Evolutionary conservation across 2,329 filamentous ascomycete species (phyloP), one percentile per base, ranked within the genome.

Genomic region (Domatiomyces catenatus): DNA sequence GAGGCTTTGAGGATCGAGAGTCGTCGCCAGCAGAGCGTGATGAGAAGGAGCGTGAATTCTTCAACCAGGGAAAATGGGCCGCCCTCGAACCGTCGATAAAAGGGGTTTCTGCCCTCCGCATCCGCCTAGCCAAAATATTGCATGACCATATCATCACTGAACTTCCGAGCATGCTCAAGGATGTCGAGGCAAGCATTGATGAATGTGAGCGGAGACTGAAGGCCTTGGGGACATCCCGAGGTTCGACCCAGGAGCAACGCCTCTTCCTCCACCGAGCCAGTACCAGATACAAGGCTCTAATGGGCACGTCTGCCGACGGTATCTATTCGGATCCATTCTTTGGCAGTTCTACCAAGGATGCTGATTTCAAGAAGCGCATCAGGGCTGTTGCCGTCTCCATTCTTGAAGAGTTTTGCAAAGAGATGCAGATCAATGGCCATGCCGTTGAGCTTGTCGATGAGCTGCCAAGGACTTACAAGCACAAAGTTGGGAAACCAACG

Each of bases 221-320:
- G 1, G 63, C 64, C 8, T 66, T 83, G 0, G 79, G 80, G 0
- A 63, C 66, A 1, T 65, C 71, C 62, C 24, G 47, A 52, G 22
- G 56, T 2, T 61, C 57, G 1, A 50, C 61, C 3, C 47, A 52
- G 10, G 63, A 68, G 28, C 55, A 66, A 48, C 54, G 63, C 24
- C 52, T 53, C 6, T 63, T 68, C 48, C 59, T 70, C 1, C 55
- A 68, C 3, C 56, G 57, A 7, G 64, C 72, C 17, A 66, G 67
- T 46, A 62, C 62, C 18, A 58, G 57, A 1, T 72, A 69, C 50
- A 63, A 67, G 22, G 54, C 59, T 1, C 57, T 74, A n/a, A 64
- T 63, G 2, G 56, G 56, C 2, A 60, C 68, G 20, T 68, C 67
- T 0, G 50, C 71, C n/a, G 63, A 66, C 47, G 71, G 71, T 0